These are phyloP conservation scores for Paramecium tetraurelia DNA, from an alignment of 73 alveolate species.

Conservation along the genomic window DNA sequence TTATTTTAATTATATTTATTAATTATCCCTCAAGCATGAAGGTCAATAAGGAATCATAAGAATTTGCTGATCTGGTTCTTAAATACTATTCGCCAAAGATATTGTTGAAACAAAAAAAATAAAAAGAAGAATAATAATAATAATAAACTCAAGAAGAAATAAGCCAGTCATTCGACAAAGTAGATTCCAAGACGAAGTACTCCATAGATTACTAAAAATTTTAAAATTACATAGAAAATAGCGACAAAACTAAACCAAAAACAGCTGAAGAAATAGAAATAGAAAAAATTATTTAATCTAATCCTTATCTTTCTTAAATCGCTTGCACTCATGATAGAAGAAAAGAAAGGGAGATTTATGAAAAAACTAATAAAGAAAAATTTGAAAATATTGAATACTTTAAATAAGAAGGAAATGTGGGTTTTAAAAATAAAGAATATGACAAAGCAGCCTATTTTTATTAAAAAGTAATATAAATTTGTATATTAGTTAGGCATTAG, in stretches of 20 bases:
- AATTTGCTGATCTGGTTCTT: constrained; percentile 43
- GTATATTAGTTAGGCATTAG: constrained; percentile 43
- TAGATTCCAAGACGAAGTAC: constrained; percentile 17
- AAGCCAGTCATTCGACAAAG: background rate
- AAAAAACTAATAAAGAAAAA: constrained; percentile 68
- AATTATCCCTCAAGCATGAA: background rate
- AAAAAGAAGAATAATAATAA: background rate
- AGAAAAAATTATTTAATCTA: constrained; percentile 46
- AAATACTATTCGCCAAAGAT: constrained; percentile 54
- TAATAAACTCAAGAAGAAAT: background rate
- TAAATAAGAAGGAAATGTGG: constrained; percentile 66
- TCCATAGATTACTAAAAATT: constrained; percentile 53
- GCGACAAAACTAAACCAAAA: background rate
- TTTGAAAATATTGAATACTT: constrained; percentile 61
- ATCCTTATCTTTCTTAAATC: constrained; percentile 59
- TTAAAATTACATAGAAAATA: constrained; percentile 17
- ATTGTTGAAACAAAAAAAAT: background rate
- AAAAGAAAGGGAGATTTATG: constrained; percentile 69
- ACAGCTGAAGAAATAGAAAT: constrained; percentile 44
- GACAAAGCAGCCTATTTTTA: constrained; percentile 60
- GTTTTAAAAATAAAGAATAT: constrained; percentile 59
- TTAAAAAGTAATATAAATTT: constrained; percentile 33
- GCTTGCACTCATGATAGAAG: constrained; percentile 67
- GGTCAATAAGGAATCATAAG: constrained; percentile 10
- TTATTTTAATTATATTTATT: background rate